Percentiles rank a stretch among this genome's conserved stretches.
Evolutionary conservation across 257 asterid species (phyloP).

Genomic region (Nicotiana otophora): DNA sequence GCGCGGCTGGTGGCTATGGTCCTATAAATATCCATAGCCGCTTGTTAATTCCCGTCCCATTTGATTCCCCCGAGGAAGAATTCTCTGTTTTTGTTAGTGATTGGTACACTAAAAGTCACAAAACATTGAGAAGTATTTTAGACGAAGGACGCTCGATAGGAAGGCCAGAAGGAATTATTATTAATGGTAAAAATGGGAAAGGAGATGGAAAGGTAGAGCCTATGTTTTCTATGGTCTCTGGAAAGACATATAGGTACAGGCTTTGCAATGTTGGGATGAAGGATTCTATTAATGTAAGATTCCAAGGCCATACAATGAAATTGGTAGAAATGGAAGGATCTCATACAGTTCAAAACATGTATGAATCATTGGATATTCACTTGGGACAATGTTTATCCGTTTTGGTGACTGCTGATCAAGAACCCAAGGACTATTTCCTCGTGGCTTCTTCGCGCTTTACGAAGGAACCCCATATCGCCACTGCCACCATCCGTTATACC

Average conservation of each 20-base stretch:
- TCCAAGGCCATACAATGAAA: constrained; percentile 7
- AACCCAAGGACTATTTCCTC: constrained; percentile 10
- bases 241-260: constrained; percentile 4
- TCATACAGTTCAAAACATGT: constrained; percentile 4
- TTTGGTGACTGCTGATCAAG: constrained; percentile 4
- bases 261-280: constrained; percentile 2
- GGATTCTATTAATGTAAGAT: not conserved
- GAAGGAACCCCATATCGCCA: not conserved
- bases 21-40: constrained; percentile 10
- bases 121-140: not conserved
- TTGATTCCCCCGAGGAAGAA: not conserved
- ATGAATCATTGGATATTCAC: constrained; percentile 3
- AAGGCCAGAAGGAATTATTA: not conserved
- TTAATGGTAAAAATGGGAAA: constrained; percentile 7
- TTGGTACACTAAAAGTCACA: constrained; percentile 5
- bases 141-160: not conserved
- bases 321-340: constrained; percentile 8
- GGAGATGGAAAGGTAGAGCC: constrained; percentile 4
- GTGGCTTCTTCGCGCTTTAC: not conserved
- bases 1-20: constrained; percentile 10
- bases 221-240: not conserved
- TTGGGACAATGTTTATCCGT: constrained; percentile 10
- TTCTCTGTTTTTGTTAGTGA: not conserved
- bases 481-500: not conserved
- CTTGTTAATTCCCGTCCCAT: constrained; percentile 8